Conservation (phyloP, 2,329 filamentous ascomycete species). For the Pseudogymnoascus verrucosus region DNA sequence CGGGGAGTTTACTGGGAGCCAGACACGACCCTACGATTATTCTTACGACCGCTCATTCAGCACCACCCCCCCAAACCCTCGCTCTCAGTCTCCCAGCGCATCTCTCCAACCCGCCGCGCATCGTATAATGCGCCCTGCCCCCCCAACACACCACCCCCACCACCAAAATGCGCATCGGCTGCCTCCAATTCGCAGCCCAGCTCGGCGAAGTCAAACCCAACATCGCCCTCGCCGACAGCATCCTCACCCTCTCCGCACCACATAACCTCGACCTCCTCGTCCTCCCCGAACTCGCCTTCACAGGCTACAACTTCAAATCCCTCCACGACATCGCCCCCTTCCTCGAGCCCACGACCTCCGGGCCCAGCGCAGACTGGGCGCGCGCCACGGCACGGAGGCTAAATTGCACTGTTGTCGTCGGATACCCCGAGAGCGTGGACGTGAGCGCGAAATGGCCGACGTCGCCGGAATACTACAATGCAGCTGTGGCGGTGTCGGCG, state of each 20-base stretch:
- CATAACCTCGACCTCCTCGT: constrained; percentile 60
- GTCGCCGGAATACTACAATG: constrained; percentile 43
- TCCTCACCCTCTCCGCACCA: constrained; percentile 46
- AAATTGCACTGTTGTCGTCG: constrained; percentile 56
- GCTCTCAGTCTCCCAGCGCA: neutral
- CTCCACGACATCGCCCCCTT: constrained; percentile 56
- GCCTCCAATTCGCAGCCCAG: constrained; percentile 61
- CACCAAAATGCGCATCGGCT: constrained; percentile 53
- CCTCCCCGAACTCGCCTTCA: constrained; percentile 67
- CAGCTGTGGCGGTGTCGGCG: constrained; percentile 41
- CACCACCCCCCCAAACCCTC: neutral
- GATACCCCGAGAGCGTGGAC: constrained; percentile 62
- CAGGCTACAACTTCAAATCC: constrained; percentile 65
- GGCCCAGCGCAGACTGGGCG: constrained; percentile 63
- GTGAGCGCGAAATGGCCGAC: constrained; percentile 39
- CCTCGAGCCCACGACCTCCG: constrained; percentile 55
- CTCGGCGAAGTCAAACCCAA: constrained; percentile 65
- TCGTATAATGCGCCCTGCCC: neutral
- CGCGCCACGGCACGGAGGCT: constrained; percentile 52
- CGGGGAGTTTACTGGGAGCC: neutral
- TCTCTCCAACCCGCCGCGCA: neutral
- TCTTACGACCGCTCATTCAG: neutral
- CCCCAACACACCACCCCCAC: neutral
- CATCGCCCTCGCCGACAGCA: constrained; percentile 55
- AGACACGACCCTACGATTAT: neutral